phyloP scores from a whole-genome alignment of 106 monocot genomes.

The Narthecium ossifragum region DNA sequence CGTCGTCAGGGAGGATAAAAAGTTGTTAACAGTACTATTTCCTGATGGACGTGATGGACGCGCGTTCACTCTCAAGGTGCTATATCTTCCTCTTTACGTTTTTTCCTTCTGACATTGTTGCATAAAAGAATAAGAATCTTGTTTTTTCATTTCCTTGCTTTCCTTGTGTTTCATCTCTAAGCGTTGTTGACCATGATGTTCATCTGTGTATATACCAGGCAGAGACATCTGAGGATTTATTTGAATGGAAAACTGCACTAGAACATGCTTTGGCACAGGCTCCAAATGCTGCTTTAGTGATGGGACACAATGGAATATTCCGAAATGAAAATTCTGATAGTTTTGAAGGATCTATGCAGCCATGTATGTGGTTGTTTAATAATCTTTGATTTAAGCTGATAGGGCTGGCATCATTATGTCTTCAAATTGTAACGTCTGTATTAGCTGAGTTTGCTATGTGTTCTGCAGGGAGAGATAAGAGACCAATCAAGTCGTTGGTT shows the following conservation, averaged over 20 bases:
- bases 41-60: slow-evolving; percentile 99
- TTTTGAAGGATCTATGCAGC: slow-evolving; percentile 81
- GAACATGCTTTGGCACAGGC: slow-evolving; percentile 92
- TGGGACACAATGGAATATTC: slow-evolving; percentile 99
- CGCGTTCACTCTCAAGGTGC: slow-evolving; percentile 95
- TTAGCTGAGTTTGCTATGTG: too few species aligned
- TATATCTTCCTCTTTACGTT: slow-evolving; percentile 6
- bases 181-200: slow-evolving; percentile 8
- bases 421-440: too few species aligned
- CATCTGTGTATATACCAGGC: slow-evolving; percentile 41
- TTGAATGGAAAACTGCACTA: slow-evolving; percentile 96
- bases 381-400: background rate
- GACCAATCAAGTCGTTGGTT: slow-evolving; percentile 88
- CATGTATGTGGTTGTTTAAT: slow-evolving; percentile 35
- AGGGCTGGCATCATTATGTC: too few species aligned
- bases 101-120: background rate
- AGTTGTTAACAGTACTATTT: slow-evolving; percentile 86
- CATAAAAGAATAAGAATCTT: background rate
- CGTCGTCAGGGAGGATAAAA: slow-evolving; percentile 97
- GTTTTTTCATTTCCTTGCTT: background rate
- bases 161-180: background rate
- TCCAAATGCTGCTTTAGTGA: slow-evolving; percentile 98
- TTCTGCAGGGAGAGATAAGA: slow-evolving; percentile 83
- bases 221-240: slow-evolving; percentile 88
- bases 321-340: slow-evolving; percentile 80